Percentiles rank a stretch among this genome's conserved stretches.
Conservation (phyloP, 1,139 yeast genomes). For the Meyerozyma carpophila region DNA sequence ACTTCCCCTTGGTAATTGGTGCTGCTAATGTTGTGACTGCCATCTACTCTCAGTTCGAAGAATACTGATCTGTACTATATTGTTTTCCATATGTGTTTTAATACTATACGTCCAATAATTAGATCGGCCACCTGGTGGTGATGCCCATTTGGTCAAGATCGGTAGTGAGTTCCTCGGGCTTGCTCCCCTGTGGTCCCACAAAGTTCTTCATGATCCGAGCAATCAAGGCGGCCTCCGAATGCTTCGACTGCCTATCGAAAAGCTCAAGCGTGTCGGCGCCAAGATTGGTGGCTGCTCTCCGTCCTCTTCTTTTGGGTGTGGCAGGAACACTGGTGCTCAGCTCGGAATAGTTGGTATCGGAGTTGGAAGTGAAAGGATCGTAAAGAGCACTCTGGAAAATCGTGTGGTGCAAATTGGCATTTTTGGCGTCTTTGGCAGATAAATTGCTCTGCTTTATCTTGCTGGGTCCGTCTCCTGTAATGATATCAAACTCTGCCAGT, state of each 20-base stretch:
- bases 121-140: constrained; percentile 31
- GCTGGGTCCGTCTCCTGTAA: constrained; percentile 35
- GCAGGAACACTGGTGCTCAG: constrained; percentile 8
- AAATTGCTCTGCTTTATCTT: constrained; percentile 14
- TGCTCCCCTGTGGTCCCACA: constrained; percentile 35
- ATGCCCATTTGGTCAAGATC: constrained; percentile 38
- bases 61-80: constrained; percentile 18
- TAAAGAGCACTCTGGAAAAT: constrained; percentile 39
- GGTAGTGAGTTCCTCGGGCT: constrained; percentile 26
- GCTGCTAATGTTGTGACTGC: constrained; percentile 45
- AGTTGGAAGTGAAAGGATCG: constrained; percentile 37
- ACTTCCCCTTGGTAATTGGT: constrained; percentile 44
- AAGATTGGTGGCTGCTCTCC: constrained; percentile 18
- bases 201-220: constrained; percentile 45
- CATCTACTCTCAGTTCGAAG: constrained; percentile 47
- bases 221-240: constrained; percentile 34
- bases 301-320: constrained; percentile 20
- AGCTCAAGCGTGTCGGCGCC: constrained; percentile 9
- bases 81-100: constrained; percentile 11
- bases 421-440: constrained; percentile 4
- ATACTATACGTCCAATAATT: constrained; percentile 8
- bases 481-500: constrained; percentile 32
- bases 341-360: constrained; percentile 33
- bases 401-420: constrained; percentile 27
- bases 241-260: constrained; percentile 11